A percentile compares a stretch with the other conserved stretches of the same genome.
phyloP scores from a whole-genome alignment of 805 yeast species.

The Cyberlindnera americana region DNA sequence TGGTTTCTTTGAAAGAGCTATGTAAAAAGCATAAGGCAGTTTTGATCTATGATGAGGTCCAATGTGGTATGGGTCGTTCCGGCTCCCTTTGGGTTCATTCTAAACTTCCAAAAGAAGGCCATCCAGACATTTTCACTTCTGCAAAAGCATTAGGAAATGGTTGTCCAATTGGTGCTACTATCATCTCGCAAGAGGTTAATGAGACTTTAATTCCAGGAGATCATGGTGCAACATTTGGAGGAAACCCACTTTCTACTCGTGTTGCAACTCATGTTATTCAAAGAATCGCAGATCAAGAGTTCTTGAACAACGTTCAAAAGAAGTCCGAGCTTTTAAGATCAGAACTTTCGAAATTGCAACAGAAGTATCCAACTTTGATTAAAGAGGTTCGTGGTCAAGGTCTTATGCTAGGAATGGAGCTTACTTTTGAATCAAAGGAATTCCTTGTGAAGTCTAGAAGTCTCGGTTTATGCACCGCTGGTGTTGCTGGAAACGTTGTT shows the following conservation, averaged over 20 bases:
- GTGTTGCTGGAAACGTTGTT: constrained; percentile 88
- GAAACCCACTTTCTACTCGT: constrained; percentile 88
- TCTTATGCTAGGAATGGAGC: constrained; percentile 77
- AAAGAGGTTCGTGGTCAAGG: constrained; percentile 84
- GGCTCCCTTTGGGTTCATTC: constrained; percentile 94
- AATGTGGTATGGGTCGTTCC: constrained; percentile 92
- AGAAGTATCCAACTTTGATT: constrained; percentile 57
- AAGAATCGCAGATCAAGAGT: constrained; percentile 54
- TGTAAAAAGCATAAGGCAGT: constrained; percentile 69
- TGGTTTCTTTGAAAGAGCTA: constrained; percentile 58
- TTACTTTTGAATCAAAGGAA: constrained; percentile 56
- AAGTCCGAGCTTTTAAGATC: constrained; percentile 56
- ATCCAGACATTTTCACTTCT: constrained; percentile 90
- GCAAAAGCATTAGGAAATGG: constrained; percentile 98
- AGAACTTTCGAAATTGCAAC: constrained; percentile 47
- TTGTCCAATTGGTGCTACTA: constrained; percentile 90
- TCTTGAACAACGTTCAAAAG: constrained; percentile 55
- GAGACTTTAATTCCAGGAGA: constrained; percentile 77
- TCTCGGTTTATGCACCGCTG: constrained; percentile 75
- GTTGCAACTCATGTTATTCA: constrained; percentile 74
- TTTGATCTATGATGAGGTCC: constrained; percentile 92
- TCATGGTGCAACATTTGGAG: constrained; percentile 98
- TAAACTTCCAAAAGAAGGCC: constrained; percentile 68
- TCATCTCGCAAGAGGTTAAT: constrained; percentile 79
- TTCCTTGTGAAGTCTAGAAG: constrained; percentile 71